Base-by-base conservation (phyloP, 83 land plant genomes). In the Diphasiastrum complanatum region DNA sequence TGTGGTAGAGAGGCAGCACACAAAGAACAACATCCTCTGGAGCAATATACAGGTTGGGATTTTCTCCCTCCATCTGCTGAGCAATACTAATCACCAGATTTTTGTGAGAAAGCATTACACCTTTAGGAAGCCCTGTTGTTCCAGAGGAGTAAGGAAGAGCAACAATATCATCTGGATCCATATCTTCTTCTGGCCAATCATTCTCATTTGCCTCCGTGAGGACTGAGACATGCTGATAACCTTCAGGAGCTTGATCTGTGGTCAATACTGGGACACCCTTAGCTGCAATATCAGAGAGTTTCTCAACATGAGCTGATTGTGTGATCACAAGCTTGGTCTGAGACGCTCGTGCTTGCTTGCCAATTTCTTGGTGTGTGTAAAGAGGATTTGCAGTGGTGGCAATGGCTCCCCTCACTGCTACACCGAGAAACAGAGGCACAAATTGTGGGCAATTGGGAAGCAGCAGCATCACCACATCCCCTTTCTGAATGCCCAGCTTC, bases 21-120 rank as follows among this genome's bases (percentile, higher is more conserved):
- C 91, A 85, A 8, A 89, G 72, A 35, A 85, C 47, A 34, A 80
- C 80, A 57, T 89, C 96, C 12, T 82, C 83, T 0, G 28, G 11
- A 18, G 29, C 36, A 34, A 89, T 27, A 48, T 83, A 71, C 20
- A 89, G 63, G 37, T 82, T 80, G 1, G 96, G 85, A 27, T 83
- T 78, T 12, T 78, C 87, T 0, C 96, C 96, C 26, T 89, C 96
- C 35, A 85, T 88, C 52, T 88, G 86, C 64, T 89, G 91, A 1
- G 96, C 74, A 11, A 85, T 75, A 63, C 78, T 88, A 8, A 82
- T 64, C 19, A 82, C 62, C 69, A 82, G 20, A 58, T 78, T 70
- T 78, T 71, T 75, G 76, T 88, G 89, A 0, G 90, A 82, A 37
- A 87, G 73, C 38, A 84, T 51, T 60, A 88, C 91, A 0, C 95